Percentiles rank a stretch among this genome's conserved stretches.
Conservation (phyloP, 805 yeast species). For the Myxozyma mucilagina region DNA sequence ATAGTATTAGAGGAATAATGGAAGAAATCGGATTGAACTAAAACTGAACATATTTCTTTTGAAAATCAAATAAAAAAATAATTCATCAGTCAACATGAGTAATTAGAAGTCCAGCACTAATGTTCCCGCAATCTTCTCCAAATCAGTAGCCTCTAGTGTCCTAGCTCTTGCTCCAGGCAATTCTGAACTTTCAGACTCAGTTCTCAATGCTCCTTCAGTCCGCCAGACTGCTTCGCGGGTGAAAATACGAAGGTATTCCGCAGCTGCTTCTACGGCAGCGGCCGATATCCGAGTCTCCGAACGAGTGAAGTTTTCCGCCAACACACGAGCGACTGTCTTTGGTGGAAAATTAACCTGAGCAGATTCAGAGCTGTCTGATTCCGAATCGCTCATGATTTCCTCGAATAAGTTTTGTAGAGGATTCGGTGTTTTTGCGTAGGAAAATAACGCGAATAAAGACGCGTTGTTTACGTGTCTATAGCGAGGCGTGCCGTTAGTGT, state of each 20-base stretch:
- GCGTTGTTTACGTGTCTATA: conserved; percentile 6
- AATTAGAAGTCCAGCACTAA: conserved; percentile 48
- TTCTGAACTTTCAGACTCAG: not conserved
- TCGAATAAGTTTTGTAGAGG: not conserved
- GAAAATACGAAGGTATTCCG: conserved; percentile 50
- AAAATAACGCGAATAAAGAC: not conserved
- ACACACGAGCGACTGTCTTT: conserved; percentile 30
- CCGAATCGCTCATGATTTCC: conserved; percentile 5
- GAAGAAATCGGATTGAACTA: not conserved
- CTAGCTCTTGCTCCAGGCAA: not conserved
- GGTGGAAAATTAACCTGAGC: conserved; percentile 20
- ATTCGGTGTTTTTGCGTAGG: not conserved
- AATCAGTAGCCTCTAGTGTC: conserved; percentile 48
- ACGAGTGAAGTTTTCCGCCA: conserved; percentile 32
- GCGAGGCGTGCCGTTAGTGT: not conserved
- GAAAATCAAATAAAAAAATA: not conserved
- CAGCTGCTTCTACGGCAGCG: conserved; percentile 36
- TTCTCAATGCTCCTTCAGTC: conserved; percentile 17
- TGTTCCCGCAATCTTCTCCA: conserved; percentile 49
- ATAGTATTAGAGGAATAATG: not conserved
- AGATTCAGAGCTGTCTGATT: conserved; percentile 1
- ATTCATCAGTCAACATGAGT: not conserved
- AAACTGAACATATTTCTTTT: not conserved
- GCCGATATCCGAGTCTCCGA: conserved; percentile 33
- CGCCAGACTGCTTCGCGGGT: conserved; percentile 52